Evolutionary conservation across 192 early-diverging fungal genomes (phyloP), one percentile per base, ranked within the genome.

Genomic region (Martensiomyces pterosporus): DNA sequence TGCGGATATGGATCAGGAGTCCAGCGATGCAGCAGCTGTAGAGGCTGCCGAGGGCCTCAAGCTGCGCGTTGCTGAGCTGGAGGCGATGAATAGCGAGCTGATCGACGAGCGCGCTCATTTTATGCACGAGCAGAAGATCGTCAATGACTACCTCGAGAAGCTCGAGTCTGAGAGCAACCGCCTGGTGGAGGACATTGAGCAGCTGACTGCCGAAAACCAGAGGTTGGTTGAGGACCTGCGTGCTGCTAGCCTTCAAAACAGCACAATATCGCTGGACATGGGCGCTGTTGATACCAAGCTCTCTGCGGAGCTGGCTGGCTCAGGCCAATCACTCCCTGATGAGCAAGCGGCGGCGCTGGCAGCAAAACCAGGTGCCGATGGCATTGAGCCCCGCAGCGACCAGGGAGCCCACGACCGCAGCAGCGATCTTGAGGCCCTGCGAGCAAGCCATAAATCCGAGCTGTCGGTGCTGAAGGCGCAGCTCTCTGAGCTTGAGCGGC

Each of bases 141-240:
- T 73, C 12, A 56, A 57, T 18, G 69, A 73, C 27, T 62, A 73
- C 15, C 47, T 78, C 13, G 75, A 80, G 37, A 81, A 81, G 55
- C 72, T 84, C 17, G 87, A 90, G 44, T 80, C 71, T 8, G 85
- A 86, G 58, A 83, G 85, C 55, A 64, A 85, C 27, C 81, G 85
- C 42, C 66, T 87, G 33, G 81, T 84, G 56, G 84, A 86, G n/a
- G 87, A 90, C 49, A 79, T 86, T 34, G 87, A 90, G 51, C 75
- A 76, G 49, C 57, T 90, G 29, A 80, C 79, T 43, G 65, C 71
- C 0, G 84, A 87, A 56, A 77, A 77, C 45, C 55, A 62, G 19
- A 62, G 53, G 48, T 38, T 77, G 32, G 34, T 45, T 18, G 75
- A 72, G 36, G 68, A 77, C 19, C 57, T 77, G 27, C 50, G 67